Evolutionary conservation across 371 early-diverging fungal genomes (phyloP).

Genomic region (Syncephalastrum monosporum): DNA sequence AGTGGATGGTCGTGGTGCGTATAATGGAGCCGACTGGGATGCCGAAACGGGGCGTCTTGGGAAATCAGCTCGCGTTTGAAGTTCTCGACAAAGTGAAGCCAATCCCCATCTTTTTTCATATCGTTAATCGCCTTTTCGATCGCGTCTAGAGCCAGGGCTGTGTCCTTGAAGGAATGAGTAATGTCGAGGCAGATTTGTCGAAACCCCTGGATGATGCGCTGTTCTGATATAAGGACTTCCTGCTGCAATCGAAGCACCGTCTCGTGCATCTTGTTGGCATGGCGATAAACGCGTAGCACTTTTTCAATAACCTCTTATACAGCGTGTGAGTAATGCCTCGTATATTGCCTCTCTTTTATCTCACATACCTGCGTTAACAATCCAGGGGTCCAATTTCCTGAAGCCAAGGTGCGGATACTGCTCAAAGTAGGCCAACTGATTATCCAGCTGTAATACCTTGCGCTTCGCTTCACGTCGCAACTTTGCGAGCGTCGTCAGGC

Average conservation of each 20-base stretch:
- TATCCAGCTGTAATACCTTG: conserved; percentile 22
- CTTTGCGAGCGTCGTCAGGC: conserved; percentile 22
- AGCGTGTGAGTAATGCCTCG: neutral
- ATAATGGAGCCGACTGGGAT: conserved; percentile 36
- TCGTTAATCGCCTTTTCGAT: conserved; percentile 20
- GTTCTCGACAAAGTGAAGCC: conserved; percentile 29
- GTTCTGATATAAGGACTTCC: conserved; percentile 31
- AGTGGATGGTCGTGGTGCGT: conserved; percentile 39
- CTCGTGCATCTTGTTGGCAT: conserved; percentile 46
- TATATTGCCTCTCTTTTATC: neutral
- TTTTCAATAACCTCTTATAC: conserved; percentile 35
- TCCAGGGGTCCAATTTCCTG: conserved; percentile 39
- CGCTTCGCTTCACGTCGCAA: conserved; percentile 30
- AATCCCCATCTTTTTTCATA: conserved; percentile 25
- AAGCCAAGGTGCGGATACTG: conserved; percentile 35
- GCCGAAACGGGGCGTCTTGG: conserved; percentile 34
- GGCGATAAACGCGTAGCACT: conserved; percentile 39
- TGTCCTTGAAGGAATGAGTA: conserved; percentile 13
- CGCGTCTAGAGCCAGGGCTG: conserved; percentile 13
- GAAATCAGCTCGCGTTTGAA: conserved; percentile 28
- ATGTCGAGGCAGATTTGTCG: conserved; percentile 30
- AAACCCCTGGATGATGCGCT: conserved; percentile 33
- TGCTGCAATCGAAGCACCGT: conserved; percentile 41
- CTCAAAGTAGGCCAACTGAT: conserved; percentile 37
- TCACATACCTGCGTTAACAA: conserved; percentile 37